A percentile compares a stretch with the other conserved stretches of the same genome.
These are phyloP conservation scores for Pseudogymnoascus sp. DNA, from an alignment of 2,329 filamentous ascomycete genomes.

Conservation along the genomic window DNA sequence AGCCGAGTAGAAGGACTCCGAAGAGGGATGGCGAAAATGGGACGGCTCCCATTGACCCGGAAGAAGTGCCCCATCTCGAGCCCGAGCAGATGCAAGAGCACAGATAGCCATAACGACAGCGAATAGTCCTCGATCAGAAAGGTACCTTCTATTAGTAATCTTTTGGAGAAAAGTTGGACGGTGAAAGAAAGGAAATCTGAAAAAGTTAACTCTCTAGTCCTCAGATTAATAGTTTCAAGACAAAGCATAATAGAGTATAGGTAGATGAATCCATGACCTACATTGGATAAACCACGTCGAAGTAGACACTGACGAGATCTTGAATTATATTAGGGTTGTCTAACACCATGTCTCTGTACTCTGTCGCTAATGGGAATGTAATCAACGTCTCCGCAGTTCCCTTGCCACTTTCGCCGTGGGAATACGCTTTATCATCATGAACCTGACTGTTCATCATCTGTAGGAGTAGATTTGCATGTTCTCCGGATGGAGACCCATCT, in stretches of 20 bases:
- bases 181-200: conserved; percentile 43
- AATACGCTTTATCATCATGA: neutral
- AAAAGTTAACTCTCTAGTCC: neutral
- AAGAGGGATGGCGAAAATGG: conserved; percentile 28
- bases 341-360: conserved; percentile 13
- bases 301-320: conserved; percentile 42
- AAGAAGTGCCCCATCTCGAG: conserved; percentile 41
- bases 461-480: conserved; percentile 1
- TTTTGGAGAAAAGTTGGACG: conserved; percentile 35
- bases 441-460: neutral
- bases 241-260: neutral
- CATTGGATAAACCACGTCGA: conserved; percentile 46
- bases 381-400: neutral
- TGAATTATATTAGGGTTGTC: conserved; percentile 33
- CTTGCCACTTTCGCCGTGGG: neutral
- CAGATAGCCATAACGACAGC: conserved; percentile 45
- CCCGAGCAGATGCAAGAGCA: conserved; percentile 40
- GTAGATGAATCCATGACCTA: conserved; percentile 20
- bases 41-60: conserved; percentile 29
- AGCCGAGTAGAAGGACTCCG: conserved; percentile 38
- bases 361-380: conserved; percentile 5
- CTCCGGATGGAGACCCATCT: neutral
- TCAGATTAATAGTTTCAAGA: conserved; percentile 2
- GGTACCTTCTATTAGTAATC: conserved; percentile 36
- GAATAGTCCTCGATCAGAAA: conserved; percentile 35